These are phyloP conservation scores for Lactarius vividus DNA, from an alignment of 768 basidiomycete genomes.

Conservation along the genomic window DNA sequence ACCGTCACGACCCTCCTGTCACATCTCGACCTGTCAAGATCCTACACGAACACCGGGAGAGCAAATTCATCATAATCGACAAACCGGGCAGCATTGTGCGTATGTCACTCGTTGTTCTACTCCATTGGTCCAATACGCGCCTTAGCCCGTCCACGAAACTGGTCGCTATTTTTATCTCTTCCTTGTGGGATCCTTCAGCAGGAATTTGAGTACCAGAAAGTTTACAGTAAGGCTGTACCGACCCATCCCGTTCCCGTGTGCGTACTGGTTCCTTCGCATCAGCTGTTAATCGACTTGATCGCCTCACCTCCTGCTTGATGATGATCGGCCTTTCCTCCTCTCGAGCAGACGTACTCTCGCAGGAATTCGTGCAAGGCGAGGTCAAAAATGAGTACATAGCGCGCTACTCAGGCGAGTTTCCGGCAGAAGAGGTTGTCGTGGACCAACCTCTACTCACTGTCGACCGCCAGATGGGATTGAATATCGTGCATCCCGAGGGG, in stretches of 20 bases:
- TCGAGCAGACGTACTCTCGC: constrained; percentile 66
- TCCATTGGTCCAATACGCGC: not conserved
- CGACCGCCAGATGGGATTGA: constrained; percentile 95
- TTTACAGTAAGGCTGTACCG: constrained; percentile 60
- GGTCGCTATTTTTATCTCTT: constrained; percentile 90
- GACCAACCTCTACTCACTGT: constrained; percentile 87
- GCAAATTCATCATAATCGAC: constrained; percentile 87
- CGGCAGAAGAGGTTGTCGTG: constrained; percentile 77
- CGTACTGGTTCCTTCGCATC: constrained; percentile 15
- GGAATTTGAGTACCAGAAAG: constrained; percentile 79
- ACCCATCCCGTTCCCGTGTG: not conserved
- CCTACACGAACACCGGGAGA: constrained; percentile 71
- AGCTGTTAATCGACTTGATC: constrained; percentile 94
- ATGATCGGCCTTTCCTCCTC: constrained; percentile 76
- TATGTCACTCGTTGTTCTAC: constrained; percentile 32
- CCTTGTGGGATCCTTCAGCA: constrained; percentile 75
- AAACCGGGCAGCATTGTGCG: constrained; percentile 96
- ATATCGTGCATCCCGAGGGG: constrained; percentile 93
- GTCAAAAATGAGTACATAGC: constrained; percentile 94
- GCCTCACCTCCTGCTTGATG: constrained; percentile 94
- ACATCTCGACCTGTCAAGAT: constrained; percentile 80
- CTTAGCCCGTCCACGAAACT: constrained; percentile 85
- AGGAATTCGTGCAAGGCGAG: constrained; percentile 77
- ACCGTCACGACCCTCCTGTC: constrained; percentile 96
- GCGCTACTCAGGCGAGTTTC: constrained; percentile 81